Conservation (phyloP, 2,329 filamentous ascomycete species). For the Epichloe elymi region DNA sequence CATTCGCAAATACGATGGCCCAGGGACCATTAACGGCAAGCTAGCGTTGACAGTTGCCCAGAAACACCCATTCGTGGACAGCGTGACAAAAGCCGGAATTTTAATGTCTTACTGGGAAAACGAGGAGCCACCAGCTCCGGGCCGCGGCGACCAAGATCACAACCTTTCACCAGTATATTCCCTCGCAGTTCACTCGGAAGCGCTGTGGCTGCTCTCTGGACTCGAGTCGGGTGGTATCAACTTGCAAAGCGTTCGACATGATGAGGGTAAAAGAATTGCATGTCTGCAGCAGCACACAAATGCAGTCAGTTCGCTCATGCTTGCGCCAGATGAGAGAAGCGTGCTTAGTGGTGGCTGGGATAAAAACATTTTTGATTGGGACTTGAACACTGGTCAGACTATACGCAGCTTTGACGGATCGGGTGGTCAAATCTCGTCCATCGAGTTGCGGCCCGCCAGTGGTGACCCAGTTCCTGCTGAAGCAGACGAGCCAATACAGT, state of each 20-base stretch:
- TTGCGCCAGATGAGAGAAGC: conserved; percentile 74
- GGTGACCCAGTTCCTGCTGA: conserved; percentile 64
- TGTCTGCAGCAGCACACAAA: conserved; percentile 75
- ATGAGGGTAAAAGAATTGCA: conserved; percentile 82
- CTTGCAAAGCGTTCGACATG: conserved; percentile 81
- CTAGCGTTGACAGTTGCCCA: conserved; percentile 88
- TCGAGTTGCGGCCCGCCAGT: conserved; percentile 72
- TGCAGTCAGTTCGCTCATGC: conserved; percentile 74
- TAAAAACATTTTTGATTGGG: conserved; percentile 89
- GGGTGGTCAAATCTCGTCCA: conserved; percentile 72
- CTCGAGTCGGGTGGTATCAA: conserved; percentile 88
- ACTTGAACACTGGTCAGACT: conserved; percentile 71
- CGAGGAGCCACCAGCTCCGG: conserved; percentile 51
- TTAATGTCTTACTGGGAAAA: conserved; percentile 98
- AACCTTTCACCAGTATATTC: conserved; percentile 86
- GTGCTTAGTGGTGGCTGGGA: conserved; percentile 94
- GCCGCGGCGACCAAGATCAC: conserved; percentile 41
- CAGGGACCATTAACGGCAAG: conserved; percentile 89
- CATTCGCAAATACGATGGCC: conserved; percentile 92
- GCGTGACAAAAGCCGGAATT: conserved; percentile 87
- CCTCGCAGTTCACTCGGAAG: conserved; percentile 77
- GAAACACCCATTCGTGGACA: conserved; percentile 92
- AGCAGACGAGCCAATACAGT: conserved; percentile 43
- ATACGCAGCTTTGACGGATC: conserved; percentile 65
- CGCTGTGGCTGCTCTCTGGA: conserved; percentile 82